A percentile compares a stretch with the other conserved stretches of the same genome.
These are phyloP conservation scores for Gautieria morchelliformis DNA, from an alignment of 768 basidiomycete species.

Conservation along the genomic window DNA sequence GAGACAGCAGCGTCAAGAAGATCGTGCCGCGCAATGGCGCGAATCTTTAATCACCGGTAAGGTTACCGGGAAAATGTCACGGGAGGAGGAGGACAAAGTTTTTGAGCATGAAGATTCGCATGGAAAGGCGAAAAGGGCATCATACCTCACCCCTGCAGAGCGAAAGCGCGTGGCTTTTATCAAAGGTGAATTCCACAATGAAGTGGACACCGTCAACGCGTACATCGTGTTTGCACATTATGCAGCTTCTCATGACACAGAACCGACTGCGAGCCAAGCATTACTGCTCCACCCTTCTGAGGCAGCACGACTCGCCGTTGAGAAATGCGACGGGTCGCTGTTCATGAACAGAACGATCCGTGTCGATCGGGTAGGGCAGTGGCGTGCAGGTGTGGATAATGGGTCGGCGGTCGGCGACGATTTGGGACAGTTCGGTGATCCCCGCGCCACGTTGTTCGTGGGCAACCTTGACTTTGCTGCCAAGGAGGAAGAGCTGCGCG, in stretches of 20 bases:
- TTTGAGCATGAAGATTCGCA: constrained; percentile 29
- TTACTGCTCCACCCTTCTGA: constrained; percentile 56
- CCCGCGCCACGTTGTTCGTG: constrained; percentile 79
- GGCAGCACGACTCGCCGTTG: constrained; percentile 52
- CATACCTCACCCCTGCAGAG: constrained; percentile 60
- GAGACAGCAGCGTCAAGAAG: constrained; percentile 12
- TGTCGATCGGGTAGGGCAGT: constrained; percentile 55
- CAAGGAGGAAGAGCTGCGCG: constrained; percentile 81
- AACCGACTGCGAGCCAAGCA: constrained; percentile 42
- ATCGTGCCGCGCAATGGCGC: constrained; percentile 14
- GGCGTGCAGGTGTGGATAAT: constrained; percentile 7
- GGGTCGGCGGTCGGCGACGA: constrained; percentile 15
- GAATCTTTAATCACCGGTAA: neutral
- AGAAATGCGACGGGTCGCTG: constrained; percentile 52
- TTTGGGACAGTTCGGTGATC: constrained; percentile 40
- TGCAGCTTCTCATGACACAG: constrained; percentile 26
- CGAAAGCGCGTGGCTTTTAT: constrained; percentile 95
- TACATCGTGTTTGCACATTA: constrained; percentile 88
- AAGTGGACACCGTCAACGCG: constrained; percentile 68
- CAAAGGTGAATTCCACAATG: constrained; percentile 79
- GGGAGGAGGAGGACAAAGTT: constrained; percentile 6
- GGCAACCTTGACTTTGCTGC: constrained; percentile 90
- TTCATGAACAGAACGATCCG: constrained; percentile 76
- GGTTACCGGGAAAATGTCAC: neutral
- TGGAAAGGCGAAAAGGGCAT: constrained; percentile 37